Evolutionary conservation across 2,329 filamentous ascomycete genomes (phyloP), one percentile per base, ranked within the genome.

Genomic region (Nigrograna mackinnonii): DNA sequence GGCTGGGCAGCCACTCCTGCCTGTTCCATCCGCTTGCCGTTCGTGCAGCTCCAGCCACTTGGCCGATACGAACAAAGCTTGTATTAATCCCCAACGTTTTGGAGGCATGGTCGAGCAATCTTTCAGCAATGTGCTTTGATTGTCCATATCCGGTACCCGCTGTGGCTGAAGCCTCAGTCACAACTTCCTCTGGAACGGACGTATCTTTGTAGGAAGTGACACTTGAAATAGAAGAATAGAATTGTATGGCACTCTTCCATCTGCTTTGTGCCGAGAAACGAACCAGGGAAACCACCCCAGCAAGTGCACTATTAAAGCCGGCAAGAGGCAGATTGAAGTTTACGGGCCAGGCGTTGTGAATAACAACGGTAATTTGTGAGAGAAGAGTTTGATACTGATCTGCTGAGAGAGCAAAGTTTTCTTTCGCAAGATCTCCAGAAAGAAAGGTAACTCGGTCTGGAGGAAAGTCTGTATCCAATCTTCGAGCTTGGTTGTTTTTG

Each of bases 311-410:
- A 22, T 43, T 41, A 34, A 54, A 57, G 12, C 41, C 36, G 11
- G 5, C 6, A 12, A 55, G 41, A 13, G 50, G 46, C 16, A 47
- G 26, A 36, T 24, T 79, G 66, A 81, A 82, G 57, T 81, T 77
- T 21, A 80, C 76, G 2, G 71, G 60, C 78, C 77, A 79, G 1
- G 77, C 72, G 50, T 70, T 71, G 62, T 79, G 76, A 33, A 80
- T 73, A n/a, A 79, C 67, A 17, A 54, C 58, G 1, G 69, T 67
- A 2, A 78, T 53, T 1, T 37, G 37, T 5, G 31, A 34, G 6
- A 37, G 24, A 12, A 57, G 24, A 3, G 11, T 13, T n/a, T 34
- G 20, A 39, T 31, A 46, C n/a, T 34, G 60, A 50, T 2, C 41
- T 37, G 13, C 39, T 43, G 51, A 35, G 1, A 77, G 60, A 11